Evolutionary conservation across 1,139 yeast genomes (phyloP).

Genomic region (Arxiozyma bovina): DNA sequence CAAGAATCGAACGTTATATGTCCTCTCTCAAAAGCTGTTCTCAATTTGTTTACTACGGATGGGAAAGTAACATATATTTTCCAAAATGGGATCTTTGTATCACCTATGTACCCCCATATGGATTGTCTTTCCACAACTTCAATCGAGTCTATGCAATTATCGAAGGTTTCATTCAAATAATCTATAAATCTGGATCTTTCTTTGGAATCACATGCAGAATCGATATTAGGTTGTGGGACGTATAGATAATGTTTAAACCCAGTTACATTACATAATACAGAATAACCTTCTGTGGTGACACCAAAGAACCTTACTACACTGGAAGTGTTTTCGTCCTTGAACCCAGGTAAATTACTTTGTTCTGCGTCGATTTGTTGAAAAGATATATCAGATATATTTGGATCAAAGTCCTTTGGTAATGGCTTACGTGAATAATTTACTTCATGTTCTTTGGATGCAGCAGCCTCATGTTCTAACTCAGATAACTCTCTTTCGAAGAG

Average conservation of each 20-base stretch:
- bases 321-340: conserved; percentile 31
- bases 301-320: conserved; percentile 82
- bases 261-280: conserved; percentile 80
- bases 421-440: conserved; percentile 42
- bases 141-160: conserved; percentile 42
- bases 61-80: conserved; percentile 63
- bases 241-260: conserved; percentile 88
- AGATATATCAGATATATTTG: conserved; percentile 44
- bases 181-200: conserved; percentile 47
- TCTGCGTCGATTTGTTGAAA: conserved; percentile 97
- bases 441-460: conserved; percentile 18
- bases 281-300: conserved; percentile 76
- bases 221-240: conserved; percentile 74
- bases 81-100: conserved; percentile 67
- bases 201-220: conserved; percentile 35
- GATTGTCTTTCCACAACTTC: conserved; percentile 69
- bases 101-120: conserved; percentile 89
- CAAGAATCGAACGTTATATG: conserved; percentile 60
- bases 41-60: conserved; percentile 51
- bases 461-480: conserved; percentile 42
- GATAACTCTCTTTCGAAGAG: conserved; percentile 58
- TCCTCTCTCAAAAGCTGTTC: conserved; percentile 80
- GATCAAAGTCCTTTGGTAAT: conserved; percentile 42
- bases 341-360: conserved; percentile 52
- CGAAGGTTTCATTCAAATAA: conserved; percentile 44